These are phyloP conservation scores for Eimeria necatrix DNA, from an alignment of 169 alveolate species.

Conservation along the genomic window DNA sequence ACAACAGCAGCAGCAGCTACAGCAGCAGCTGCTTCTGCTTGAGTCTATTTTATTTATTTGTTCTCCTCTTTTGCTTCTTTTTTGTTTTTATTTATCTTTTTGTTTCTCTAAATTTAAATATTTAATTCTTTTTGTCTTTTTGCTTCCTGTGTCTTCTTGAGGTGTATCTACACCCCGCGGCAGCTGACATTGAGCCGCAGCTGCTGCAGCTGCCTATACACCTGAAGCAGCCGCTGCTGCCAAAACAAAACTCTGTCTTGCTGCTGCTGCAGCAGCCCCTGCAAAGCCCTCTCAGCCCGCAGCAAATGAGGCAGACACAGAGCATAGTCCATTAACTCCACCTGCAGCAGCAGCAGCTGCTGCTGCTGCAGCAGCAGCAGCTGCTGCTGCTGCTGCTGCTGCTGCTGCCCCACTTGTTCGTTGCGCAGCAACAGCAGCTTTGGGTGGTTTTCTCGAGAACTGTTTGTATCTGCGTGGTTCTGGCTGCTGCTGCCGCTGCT, in stretches of 20 bases:
- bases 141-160: not conserved
- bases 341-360: not conserved
- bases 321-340: not conserved
- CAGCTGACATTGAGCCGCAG: not conserved
- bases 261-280: not conserved
- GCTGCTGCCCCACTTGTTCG: not conserved
- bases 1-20: not conserved
- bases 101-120: not conserved
- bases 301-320: not conserved
- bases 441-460: not conserved
- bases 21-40: not conserved
- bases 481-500: not conserved
- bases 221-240: not conserved
- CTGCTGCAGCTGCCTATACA: not conserved
- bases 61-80: not conserved
- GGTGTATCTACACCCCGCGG: not conserved
- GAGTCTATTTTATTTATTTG: not conserved
- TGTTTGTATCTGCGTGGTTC: not conserved
- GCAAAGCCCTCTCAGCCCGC: not conserved
- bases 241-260: not conserved
- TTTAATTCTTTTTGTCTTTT: not conserved
- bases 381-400: not conserved
- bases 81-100: not conserved
- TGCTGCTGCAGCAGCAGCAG: not conserved
- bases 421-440: not conserved